Conservation (phyloP, 495 filamentous ascomycete species). For the Neurospora intermedia region DNA sequence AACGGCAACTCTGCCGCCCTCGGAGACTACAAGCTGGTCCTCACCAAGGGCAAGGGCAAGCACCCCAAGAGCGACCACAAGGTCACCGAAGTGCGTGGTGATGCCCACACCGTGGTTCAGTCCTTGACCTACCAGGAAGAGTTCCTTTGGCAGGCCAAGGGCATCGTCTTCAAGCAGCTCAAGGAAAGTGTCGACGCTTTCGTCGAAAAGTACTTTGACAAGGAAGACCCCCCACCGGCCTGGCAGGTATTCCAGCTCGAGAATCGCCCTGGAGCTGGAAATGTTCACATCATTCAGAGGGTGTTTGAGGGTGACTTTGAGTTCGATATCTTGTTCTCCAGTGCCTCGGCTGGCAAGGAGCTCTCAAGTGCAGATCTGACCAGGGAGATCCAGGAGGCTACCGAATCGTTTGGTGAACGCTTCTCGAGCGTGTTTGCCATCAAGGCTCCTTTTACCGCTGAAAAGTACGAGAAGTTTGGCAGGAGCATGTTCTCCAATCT, state of each 20-base stretch:
- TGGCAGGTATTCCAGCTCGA: constrained; percentile 74
- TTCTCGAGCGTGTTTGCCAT: constrained; percentile 66
- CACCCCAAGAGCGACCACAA: constrained; percentile 51
- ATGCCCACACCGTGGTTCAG: constrained; percentile 68
- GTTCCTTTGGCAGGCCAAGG: constrained; percentile 78
- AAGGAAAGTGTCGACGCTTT: constrained; percentile 63
- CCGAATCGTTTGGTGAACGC: constrained; percentile 57
- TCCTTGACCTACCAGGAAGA: constrained; percentile 58
- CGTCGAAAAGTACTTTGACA: constrained; percentile 54
- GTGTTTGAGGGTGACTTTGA: constrained; percentile 84
- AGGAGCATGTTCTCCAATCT: constrained; percentile 90
- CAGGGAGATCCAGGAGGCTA: constrained; percentile 52
- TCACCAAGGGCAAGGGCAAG: constrained; percentile 57
- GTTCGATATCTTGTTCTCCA: constrained; percentile 90
- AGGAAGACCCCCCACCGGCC: constrained; percentile 65
- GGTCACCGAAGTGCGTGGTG: constrained; percentile 49
- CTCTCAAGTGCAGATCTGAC: constrained; percentile 54
- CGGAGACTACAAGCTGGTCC: constrained; percentile 73
- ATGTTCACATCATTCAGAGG: constrained; percentile 85
- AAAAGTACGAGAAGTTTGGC: constrained; percentile 69
- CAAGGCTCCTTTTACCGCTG: constrained; percentile 60
- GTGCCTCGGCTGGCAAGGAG: constrained; percentile 54
- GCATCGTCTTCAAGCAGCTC: constrained; percentile 65
- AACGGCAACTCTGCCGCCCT: constrained; percentile 61
- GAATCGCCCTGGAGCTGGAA: constrained; percentile 60